Evolutionary conservation across 164 flowering plant genomes (phyloP).

Genomic region (Chimonanthus praecox): DNA sequence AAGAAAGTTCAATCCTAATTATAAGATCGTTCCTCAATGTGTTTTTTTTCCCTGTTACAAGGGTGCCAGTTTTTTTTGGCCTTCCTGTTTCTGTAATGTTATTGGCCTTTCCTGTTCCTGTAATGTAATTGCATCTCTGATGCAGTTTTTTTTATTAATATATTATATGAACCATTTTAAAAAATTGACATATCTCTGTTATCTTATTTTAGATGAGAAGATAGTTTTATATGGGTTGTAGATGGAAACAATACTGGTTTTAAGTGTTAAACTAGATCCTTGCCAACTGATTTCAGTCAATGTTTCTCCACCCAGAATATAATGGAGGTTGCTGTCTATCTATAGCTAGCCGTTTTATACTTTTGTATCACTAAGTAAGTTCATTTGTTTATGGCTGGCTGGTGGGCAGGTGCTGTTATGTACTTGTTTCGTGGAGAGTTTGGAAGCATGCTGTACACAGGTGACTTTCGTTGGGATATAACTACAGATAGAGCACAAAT

Average conservation of each 20-base stretch:
- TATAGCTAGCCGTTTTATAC: not conserved
- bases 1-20: not conserved
- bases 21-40: not conserved
- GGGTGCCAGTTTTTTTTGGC: no score
- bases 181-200: not conserved
- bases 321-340: not conserved
- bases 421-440: constrained; percentile 59
- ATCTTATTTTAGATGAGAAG: not conserved
- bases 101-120: no score
- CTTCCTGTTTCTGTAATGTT: no score
- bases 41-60: no score
- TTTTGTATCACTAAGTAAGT: not conserved
- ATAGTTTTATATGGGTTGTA: not conserved
- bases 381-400: constrained; percentile 9
- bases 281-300: no score
- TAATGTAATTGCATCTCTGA: no score
- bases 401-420: constrained; percentile 29
- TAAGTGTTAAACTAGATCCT: no score
- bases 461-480: constrained; percentile 59
- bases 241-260: no score
- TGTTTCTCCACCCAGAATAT: no score
- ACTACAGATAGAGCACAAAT: constrained; percentile 28
- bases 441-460: constrained; percentile 65
- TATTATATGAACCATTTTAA: no score
- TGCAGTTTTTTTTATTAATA: no score